A percentile compares a stretch with the other conserved stretches of the same genome.
phyloP scores from a whole-genome alignment of 2,329 filamentous ascomycete species.

The Purpureocillium takamizusanense region DNA sequence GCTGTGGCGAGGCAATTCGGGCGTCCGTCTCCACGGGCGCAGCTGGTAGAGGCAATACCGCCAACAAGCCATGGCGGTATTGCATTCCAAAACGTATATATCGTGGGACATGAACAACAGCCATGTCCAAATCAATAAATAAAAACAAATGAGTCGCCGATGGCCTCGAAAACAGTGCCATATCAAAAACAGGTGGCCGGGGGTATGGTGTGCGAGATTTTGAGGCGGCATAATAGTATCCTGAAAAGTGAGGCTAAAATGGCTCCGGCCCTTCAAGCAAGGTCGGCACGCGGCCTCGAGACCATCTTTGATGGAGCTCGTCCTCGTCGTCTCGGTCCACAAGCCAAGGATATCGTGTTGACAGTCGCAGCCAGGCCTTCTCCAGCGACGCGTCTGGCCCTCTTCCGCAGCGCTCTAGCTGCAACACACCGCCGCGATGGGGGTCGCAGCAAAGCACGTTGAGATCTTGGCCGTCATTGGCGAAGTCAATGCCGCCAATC shows the following conservation, averaged over 20 bases:
- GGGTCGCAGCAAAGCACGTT: constrained; percentile 59
- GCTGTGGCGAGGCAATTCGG: too few species aligned
- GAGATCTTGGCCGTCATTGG: constrained; percentile 59
- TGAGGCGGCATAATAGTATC: too few species aligned
- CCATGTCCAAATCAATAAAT: not conserved
- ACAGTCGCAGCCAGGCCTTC: constrained; percentile 8
- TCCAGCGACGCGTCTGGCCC: constrained; percentile 16
- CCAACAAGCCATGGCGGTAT: not conserved
- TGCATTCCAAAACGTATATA: constrained; percentile 1
- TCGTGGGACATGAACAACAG: not conserved
- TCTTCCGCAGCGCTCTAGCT: constrained; percentile 41
- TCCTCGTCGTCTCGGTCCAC: constrained; percentile 4
- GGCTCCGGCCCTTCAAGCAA: constrained; percentile 12
- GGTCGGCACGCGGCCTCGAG: constrained; percentile 3
- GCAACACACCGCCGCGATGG: constrained; percentile 56
- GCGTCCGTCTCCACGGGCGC: too few species aligned
- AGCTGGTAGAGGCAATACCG: too few species aligned
- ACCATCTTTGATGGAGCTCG: constrained; percentile 2
- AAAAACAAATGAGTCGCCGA: not conserved
- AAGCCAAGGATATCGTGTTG: not conserved
- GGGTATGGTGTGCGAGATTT: too few species aligned
- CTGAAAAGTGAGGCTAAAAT: too few species aligned
- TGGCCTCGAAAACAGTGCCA: too few species aligned
- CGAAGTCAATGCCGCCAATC: constrained; percentile 59
- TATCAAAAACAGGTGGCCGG: too few species aligned